Conservation (phyloP, 2,329 filamentous ascomycete species). For the Beauveria rudraprayagi region DNA sequence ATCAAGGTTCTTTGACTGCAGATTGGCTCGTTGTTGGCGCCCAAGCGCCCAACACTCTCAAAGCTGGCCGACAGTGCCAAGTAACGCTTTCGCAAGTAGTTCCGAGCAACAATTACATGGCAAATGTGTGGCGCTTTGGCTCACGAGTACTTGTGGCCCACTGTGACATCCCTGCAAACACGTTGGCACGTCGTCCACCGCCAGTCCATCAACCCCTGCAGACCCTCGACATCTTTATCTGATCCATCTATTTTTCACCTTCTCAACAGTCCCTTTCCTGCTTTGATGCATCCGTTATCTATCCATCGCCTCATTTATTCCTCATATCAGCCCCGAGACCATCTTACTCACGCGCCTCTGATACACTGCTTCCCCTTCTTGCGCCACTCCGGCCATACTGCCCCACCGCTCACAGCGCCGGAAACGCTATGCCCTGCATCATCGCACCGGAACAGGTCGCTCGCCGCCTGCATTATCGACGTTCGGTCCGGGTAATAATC, state of each 20-base stretch:
- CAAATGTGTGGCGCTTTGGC: background rate
- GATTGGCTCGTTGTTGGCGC: no score
- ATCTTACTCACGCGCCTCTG: constrained; percentile 3
- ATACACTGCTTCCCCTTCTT: background rate
- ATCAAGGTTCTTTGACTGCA: no score
- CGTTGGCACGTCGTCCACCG: background rate
- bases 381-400: background rate
- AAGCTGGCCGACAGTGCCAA: background rate
- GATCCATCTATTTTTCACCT: background rate
- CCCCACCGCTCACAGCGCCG: constrained; percentile 2
- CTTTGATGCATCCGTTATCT: no score
- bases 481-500: background rate
- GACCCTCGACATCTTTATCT: background rate
- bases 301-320: no score
- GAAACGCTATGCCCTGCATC: constrained; percentile 2
- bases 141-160: background rate
- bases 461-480: background rate
- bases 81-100: background rate
- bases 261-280: background rate
- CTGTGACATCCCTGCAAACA: background rate
- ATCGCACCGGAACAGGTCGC: constrained; percentile 5
- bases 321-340: background rate
- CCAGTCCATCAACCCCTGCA: background rate
- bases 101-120: background rate
- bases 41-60: no score